A percentile compares a stretch with the other conserved stretches of the same genome.
These are phyloP conservation scores for Aureococcus anophagefferens DNA, from an alignment of 108 stramenopile species.

Conservation along the genomic window DNA sequence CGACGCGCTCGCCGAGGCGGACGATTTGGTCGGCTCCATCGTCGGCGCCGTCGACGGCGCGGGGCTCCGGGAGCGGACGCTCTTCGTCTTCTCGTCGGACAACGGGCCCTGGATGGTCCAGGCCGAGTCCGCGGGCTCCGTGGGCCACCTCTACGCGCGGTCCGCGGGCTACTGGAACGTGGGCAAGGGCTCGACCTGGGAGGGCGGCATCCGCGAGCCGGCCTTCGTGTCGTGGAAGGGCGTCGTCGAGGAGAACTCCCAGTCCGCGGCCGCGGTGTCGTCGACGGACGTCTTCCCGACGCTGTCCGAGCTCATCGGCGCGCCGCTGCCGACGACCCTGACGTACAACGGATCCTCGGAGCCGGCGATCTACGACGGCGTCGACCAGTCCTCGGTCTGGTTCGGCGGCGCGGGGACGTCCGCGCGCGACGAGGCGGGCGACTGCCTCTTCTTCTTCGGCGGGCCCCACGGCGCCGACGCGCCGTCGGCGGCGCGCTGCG, in stretches of 20 bases:
- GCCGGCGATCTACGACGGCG: slow-evolving; percentile 24
- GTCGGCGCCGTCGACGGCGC: slow-evolving; percentile 12
- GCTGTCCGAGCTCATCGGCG: slow-evolving; percentile 32
- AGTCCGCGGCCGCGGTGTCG: slow-evolving; percentile 33
- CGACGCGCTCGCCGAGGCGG: slow-evolving; percentile 58
- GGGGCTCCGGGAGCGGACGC: slow-evolving; percentile 30
- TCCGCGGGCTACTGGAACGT: slow-evolving; percentile 35
- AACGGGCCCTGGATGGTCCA: slow-evolving; percentile 63
- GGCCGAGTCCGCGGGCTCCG: slow-evolving; percentile 43
- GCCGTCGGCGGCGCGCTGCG: slow-evolving; percentile 32
- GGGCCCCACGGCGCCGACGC: slow-evolving; percentile 41
- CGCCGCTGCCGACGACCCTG: slow-evolving; percentile 13
- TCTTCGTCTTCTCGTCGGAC: slow-evolving; percentile 58
- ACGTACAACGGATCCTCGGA: no score
- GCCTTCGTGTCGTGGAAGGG: slow-evolving; percentile 44
- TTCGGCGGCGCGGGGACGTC: slow-evolving; percentile 19
- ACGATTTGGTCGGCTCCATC: slow-evolving; percentile 50
- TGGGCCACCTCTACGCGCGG: slow-evolving; percentile 49
- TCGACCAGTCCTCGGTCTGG: slow-evolving; percentile 28
- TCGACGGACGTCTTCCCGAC: slow-evolving; percentile 59
- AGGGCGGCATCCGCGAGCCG: slow-evolving; percentile 59
- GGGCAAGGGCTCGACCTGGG: slow-evolving; percentile 55
- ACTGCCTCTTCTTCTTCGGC: slow-evolving; percentile 49
- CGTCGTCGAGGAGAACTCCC: slow-evolving; percentile 15
- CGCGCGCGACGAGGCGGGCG: slow-evolving; percentile 28